Conservation (phyloP, 2,329 filamentous ascomycete genomes). For the Colletotrichum truncatum region DNA sequence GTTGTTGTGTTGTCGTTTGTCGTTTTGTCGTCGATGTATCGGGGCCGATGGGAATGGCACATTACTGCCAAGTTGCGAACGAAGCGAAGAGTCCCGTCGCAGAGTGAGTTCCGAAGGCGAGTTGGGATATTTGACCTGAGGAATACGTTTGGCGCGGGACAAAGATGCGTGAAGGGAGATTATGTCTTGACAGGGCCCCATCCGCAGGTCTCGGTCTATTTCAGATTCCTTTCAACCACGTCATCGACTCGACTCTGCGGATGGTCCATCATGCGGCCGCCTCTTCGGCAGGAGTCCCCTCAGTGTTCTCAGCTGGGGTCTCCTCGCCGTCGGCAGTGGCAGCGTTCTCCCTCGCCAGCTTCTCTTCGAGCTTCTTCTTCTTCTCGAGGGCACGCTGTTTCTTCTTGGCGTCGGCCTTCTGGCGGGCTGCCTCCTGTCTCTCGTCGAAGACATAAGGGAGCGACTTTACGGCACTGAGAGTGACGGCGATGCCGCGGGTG, state of each 20-base stretch:
- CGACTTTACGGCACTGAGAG: constrained; percentile 41
- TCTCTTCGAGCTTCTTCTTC: constrained; percentile 46
- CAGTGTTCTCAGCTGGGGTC: constrained; percentile 1
- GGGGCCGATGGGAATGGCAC: neutral
- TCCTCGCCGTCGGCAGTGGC: constrained; percentile 5
- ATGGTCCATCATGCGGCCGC: constrained; percentile 18
- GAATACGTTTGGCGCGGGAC: neutral
- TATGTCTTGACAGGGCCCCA: neutral
- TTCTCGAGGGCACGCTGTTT: constrained; percentile 41
- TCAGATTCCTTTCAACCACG: constrained; percentile 8
- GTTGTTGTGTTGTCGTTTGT: neutral
- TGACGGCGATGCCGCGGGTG: constrained; percentile 41
- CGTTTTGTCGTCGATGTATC: neutral
- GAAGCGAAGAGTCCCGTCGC: neutral
- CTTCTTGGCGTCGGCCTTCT: constrained; percentile 40
- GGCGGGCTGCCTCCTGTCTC: constrained; percentile 43
- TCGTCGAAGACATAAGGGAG: constrained; percentile 47
- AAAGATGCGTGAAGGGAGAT: neutral
- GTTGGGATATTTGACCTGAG: neutral
- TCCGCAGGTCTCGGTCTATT: neutral
- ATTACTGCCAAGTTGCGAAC: neutral
- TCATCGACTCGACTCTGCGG: constrained; percentile 15
- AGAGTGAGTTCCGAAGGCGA: constrained; percentile 9
- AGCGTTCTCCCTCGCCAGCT: constrained; percentile 36
- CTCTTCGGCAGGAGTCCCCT: constrained; percentile 9